A percentile compares a stretch with the other conserved stretches of the same genome.
phyloP scores from a whole-genome alignment of 176 grass and related monocot species.

The Cenchrus fungigraminus region DNA sequence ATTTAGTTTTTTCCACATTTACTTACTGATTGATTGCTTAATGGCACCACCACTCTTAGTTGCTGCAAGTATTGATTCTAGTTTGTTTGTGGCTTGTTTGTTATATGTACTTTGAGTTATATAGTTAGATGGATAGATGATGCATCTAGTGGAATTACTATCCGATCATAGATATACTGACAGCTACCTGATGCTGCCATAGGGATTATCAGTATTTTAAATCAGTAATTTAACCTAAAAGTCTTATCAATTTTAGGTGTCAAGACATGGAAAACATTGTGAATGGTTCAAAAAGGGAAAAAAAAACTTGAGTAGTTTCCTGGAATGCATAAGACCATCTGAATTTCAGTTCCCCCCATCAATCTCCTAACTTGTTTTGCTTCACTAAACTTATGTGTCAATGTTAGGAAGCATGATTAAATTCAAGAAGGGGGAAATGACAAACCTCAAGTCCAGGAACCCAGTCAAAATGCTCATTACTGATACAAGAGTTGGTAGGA shows the following conservation, averaged over 20 bases:
- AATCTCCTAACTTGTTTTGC: neutral
- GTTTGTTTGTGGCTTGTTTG: conserved; percentile 13
- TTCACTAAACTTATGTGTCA: conserved; percentile 10
- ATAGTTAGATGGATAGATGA: conserved; percentile 17
- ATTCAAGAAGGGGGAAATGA: conserved; percentile 76
- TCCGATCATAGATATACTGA: neutral
- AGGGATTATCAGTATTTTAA: neutral
- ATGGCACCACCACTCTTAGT: neutral
- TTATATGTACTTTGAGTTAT: neutral
- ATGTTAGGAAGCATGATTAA: conserved; percentile 85
- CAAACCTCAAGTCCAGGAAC: conserved; percentile 56
- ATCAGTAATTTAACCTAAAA: neutral
- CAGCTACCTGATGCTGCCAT: neutral
- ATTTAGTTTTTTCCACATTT: neutral
- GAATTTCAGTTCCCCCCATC: neutral
- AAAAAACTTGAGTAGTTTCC: neutral
- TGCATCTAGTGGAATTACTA: conserved; percentile 1
- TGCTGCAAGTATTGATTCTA: neutral
- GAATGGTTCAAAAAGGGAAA: neutral
- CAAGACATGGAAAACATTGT: neutral
- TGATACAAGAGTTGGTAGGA: conserved; percentile 88
- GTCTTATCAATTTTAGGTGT: neutral
- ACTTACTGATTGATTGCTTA: neutral
- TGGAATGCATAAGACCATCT: neutral
- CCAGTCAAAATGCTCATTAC: conserved; percentile 90